These are phyloP conservation scores for Panicum miliaceum DNA, from an alignment of 176 grass and related monocot genomes.

Conservation along the genomic window DNA sequence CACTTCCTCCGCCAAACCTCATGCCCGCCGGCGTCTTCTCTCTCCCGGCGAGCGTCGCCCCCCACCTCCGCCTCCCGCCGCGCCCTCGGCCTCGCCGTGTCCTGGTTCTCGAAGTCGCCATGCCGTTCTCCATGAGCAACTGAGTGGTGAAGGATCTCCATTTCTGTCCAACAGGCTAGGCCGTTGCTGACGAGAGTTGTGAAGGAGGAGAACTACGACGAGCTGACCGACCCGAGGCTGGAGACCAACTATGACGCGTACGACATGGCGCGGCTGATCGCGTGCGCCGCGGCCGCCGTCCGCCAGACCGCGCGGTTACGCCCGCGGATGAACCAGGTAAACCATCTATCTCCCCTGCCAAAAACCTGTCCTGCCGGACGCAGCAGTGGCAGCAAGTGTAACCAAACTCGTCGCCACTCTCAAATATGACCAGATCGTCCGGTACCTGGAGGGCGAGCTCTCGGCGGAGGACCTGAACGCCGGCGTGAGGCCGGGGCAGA, in stretches of 20 bases:
- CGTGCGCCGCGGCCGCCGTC: conserved; percentile 77
- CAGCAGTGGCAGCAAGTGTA: neutral
- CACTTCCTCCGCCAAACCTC: no score
- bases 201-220: conserved; percentile 64
- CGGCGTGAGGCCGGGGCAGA: conserved; percentile 69
- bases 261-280: conserved; percentile 73
- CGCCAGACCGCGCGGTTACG: conserved; percentile 68
- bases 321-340: conserved; percentile 79
- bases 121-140: neutral
- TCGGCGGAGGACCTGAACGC: conserved; percentile 78
- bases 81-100: no score
- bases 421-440: conserved; percentile 56
- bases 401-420: neutral
- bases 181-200: conserved; percentile 58
- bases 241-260: conserved; percentile 65
- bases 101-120: no score
- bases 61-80: no score
- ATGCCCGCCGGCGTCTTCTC: no score
- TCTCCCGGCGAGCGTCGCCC: no score
- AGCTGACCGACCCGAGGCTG: conserved; percentile 59
- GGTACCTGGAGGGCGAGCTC: conserved; percentile 88
- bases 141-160: neutral
- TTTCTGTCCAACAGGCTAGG: conserved; percentile 53
- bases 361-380: neutral
- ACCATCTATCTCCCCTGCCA: neutral